These are phyloP conservation scores for Heritiera fomes DNA, from an alignment of 345 rosid genomes.

Conservation along the genomic window DNA sequence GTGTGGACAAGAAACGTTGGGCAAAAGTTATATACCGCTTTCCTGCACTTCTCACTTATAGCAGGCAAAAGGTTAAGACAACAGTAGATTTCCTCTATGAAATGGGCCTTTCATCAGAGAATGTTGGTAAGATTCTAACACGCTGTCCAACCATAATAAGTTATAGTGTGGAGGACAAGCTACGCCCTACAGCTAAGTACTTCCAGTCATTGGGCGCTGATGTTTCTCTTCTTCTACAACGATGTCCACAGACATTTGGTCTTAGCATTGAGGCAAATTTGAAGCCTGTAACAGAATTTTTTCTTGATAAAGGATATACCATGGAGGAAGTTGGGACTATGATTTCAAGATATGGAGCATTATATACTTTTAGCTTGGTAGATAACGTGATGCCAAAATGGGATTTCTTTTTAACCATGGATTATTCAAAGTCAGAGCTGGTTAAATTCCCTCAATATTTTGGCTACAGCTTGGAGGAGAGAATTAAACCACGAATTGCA, in stretches of 20 bases:
- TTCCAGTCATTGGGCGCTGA: slow-evolving; percentile 65
- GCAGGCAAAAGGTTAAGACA: slow-evolving; percentile 65
- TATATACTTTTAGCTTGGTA: slow-evolving; percentile 75
- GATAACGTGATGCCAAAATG: slow-evolving; percentile 79
- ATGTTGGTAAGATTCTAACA: slow-evolving; percentile 70
- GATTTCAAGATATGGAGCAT: slow-evolving; percentile 74
- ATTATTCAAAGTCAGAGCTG: slow-evolving; percentile 69
- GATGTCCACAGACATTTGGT: slow-evolving; percentile 80
- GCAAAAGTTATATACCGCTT: slow-evolving; percentile 80
- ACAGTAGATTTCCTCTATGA: slow-evolving; percentile 67
- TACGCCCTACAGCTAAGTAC: slow-evolving; percentile 73
- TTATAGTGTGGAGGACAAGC: slow-evolving; percentile 80
- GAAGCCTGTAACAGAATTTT: slow-evolving; percentile 79
- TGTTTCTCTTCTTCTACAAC: slow-evolving; percentile 58
- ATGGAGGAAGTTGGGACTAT: slow-evolving; percentile 64
- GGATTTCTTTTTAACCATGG: slow-evolving; percentile 90
- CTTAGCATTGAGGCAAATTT: slow-evolving; percentile 76
- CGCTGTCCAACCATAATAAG: slow-evolving; percentile 72
- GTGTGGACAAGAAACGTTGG: slow-evolving; percentile 81
- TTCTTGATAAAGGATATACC: slow-evolving; percentile 64
- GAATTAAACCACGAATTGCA: slow-evolving; percentile 85
- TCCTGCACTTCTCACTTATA: slow-evolving; percentile 78
- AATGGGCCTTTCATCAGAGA: slow-evolving; percentile 65
- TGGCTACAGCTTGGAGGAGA: slow-evolving; percentile 77
- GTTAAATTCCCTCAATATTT: slow-evolving; percentile 89